Base-by-base conservation (phyloP, 176 grass and related monocot genomes). In the Canna indica region DNA sequence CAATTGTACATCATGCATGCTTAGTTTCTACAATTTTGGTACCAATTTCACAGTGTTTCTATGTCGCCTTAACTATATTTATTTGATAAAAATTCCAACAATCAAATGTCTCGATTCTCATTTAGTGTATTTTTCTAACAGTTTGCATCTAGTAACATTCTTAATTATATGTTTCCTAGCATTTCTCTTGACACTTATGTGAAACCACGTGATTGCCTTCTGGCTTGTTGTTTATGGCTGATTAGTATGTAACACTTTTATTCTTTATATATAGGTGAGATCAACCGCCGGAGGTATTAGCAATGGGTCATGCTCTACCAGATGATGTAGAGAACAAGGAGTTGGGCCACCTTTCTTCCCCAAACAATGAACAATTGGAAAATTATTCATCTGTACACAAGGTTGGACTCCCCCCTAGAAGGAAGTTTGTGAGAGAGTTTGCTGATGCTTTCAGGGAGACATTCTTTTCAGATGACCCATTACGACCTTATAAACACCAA, bases 401-500 rank as follows among this genome's bases (percentile, higher is more conserved):
- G 54, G 84, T 93, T n/a, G 82, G 69, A 7, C 22, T 78, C 76
- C 94, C 94, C 0, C 86, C 77, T 1, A 76, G 73, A 42, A 88
- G 65, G 70, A 74, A 64, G 45, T 32, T 93, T 22, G 1, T 77
- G 0, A 22, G 71, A 2, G 86, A 88, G 71, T 84, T 99, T 30
- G 31, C 78, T 1, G 65, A 80, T 11, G 64, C 22, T 10, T 27
- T 90, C 29, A 99, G 86, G 73, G 94, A 99, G 71, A 74, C 83
- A 9, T 90, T 99, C 77, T 93, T 99, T 53, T 52, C 86, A 0
- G 86, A 99, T 8, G 94, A 99, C 33, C 94, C 94, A 24, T 47
- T 99, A 18, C 68, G 81, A 27, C 66, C 84, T 72, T 99, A 85
- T 75, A 99, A 84, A 41, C 82, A 87, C 68, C 86, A 88, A 72